Percentiles rank a stretch among this genome's conserved stretches.
Evolutionary conservation across 495 filamentous ascomycete species (phyloP).

Genomic region (Talaromyces adpressus): DNA sequence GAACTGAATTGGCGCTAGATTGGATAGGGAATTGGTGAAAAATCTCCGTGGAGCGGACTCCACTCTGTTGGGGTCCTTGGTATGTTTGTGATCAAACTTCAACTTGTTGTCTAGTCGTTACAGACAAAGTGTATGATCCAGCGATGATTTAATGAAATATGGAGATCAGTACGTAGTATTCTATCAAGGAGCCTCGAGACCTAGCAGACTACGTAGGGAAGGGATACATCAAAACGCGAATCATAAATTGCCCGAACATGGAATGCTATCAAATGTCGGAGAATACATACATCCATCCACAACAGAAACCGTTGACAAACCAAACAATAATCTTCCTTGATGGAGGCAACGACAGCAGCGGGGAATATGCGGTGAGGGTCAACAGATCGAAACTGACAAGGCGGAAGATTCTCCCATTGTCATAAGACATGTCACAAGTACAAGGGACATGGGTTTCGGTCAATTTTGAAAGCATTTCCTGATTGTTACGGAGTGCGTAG

Average conservation of each 20-base stretch:
- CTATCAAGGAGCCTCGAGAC: neutral
- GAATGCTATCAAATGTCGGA: neutral
- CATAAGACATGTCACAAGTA: neutral
- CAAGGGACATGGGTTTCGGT: neutral
- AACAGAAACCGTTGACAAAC: neutral
- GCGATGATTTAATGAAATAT: neutral
- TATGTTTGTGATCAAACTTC: neutral
- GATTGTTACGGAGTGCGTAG: neutral
- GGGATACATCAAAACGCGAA: neutral
- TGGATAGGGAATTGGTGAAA: neutral
- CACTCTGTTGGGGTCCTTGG: neutral
- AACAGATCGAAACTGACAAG: neutral
- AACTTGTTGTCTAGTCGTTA: neutral
- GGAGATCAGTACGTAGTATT: neutral
- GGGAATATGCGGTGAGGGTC: slow-evolving; percentile 7
- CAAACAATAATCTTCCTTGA: neutral
- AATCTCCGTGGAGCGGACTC: neutral
- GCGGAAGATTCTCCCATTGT: neutral
- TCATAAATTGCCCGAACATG: neutral
- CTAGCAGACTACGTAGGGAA: neutral
- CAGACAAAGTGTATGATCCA: neutral
- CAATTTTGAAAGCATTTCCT: neutral
- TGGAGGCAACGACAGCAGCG: neutral
- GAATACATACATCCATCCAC: neutral
- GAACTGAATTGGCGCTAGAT: neutral